These are phyloP conservation scores for Tricladium varicosporioides DNA, from an alignment of 2,329 filamentous ascomycete genomes.

Conservation along the genomic window DNA sequence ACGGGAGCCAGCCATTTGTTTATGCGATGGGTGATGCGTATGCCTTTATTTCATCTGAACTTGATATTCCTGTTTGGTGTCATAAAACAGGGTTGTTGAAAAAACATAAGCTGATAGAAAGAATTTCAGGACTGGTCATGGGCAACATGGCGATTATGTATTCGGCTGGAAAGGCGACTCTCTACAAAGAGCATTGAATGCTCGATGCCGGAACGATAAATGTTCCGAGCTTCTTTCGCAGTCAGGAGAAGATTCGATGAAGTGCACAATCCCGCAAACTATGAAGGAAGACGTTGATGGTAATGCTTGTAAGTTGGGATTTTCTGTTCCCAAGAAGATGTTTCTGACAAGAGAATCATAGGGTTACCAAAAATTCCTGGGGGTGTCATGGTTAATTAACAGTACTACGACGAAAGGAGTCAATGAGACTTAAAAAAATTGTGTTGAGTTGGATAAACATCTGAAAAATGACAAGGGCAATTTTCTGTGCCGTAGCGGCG, in stretches of 20 bases:
- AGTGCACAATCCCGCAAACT: constrained; percentile 5
- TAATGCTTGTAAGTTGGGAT: constrained; percentile 1
- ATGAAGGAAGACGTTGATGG: constrained; percentile 7
- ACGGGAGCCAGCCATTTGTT: constrained; percentile 8
- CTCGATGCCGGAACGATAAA: background rate
- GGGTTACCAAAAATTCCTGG: background rate
- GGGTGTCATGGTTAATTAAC: background rate
- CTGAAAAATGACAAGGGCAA: no score
- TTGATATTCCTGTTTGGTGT: background rate
- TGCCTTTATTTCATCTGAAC: background rate
- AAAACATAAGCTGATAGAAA: background rate
- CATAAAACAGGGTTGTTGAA: background rate
- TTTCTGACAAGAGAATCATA: background rate
- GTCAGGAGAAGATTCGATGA: background rate
- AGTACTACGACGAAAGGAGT: background rate
- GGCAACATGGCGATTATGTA: constrained; percentile 6
- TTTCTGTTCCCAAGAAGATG: no score
- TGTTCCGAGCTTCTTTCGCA: background rate
- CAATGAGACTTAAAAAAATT: no score
- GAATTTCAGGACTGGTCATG: constrained; percentile 1
- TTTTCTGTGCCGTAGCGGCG: no score
- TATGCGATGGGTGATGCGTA: constrained; percentile 8
- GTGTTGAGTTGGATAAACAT: no score
- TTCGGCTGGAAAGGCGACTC: constrained; percentile 5
- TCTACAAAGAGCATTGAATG: constrained; percentile 1